These are phyloP conservation scores for Stygiomarasmius scandens DNA, from an alignment of 1,284 basidiomycete genomes.

Conservation along the genomic window DNA sequence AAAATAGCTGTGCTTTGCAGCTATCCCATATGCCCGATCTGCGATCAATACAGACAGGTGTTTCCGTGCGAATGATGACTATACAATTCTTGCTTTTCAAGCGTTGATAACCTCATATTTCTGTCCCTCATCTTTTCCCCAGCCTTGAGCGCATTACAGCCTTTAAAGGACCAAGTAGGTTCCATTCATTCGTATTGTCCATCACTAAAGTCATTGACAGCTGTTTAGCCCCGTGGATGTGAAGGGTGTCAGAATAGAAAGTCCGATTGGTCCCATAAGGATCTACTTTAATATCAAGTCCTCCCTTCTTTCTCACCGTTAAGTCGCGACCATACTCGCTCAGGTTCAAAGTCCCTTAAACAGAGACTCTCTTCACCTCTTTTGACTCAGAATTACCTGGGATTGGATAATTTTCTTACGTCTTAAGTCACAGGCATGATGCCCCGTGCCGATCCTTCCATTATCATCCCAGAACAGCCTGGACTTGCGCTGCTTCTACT, in stretches of 20 bases:
- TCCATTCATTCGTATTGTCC: too few species aligned
- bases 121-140: background rate
- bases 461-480: background rate
- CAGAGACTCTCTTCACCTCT: too few species aligned
- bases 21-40: background rate
- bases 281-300: background rate
- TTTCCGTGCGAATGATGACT: background rate
- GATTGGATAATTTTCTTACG: background rate
- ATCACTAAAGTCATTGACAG: too few species aligned
- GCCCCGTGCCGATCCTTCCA: background rate
- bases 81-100: background rate
- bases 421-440: background rate
- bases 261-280: constrained; percentile 18
- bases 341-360: too few species aligned
- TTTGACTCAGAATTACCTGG: background rate
- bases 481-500: constrained; percentile 49
- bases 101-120: background rate
- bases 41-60: background rate
- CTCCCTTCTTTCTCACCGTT: too few species aligned
- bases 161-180: too few species aligned
- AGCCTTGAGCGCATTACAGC: too few species aligned
- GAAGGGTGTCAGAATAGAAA: constrained; percentile 21
- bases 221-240: too few species aligned
- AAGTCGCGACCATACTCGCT: too few species aligned
- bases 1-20: background rate